These are phyloP conservation scores for Zalerion maritima DNA, from an alignment of 495 filamentous ascomycete genomes.

Conservation along the genomic window DNA sequence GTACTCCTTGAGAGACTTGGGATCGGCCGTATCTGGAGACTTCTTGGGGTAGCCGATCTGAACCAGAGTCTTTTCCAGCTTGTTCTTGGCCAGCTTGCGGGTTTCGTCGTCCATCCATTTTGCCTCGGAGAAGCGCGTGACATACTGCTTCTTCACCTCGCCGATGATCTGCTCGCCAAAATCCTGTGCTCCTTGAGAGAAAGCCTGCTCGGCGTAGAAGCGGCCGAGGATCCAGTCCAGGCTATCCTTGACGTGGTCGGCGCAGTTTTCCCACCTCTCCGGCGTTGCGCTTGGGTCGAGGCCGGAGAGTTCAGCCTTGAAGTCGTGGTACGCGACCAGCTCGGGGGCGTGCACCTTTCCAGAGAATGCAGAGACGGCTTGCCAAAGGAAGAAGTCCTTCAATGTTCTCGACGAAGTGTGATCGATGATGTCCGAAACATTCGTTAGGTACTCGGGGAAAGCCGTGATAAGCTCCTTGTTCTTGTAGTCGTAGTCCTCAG, in stretches of 20 bases:
- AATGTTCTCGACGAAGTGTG: conserved; percentile 17
- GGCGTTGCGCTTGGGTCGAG: conserved; percentile 44
- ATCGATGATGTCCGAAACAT: conserved; percentile 17
- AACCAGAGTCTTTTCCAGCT: conserved; percentile 56
- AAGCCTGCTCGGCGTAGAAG: conserved; percentile 53
- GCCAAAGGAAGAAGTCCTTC: conserved; percentile 22
- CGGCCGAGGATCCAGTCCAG: conserved; percentile 46
- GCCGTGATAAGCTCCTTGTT: conserved; percentile 38
- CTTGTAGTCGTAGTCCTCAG: conserved; percentile 32
- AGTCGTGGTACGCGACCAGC: conserved; percentile 40
- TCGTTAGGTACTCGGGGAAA: conserved; percentile 19
- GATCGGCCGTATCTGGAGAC: conserved; percentile 47
- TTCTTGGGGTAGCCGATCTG: conserved; percentile 62
- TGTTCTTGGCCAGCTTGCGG: conserved; percentile 45
- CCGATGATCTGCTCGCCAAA: conserved; percentile 55
- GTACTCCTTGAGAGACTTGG: conserved; percentile 39
- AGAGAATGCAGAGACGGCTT: conserved; percentile 20
- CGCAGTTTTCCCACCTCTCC: conserved; percentile 58
- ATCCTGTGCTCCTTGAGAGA: conserved; percentile 45
- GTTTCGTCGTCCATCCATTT: conserved; percentile 58
- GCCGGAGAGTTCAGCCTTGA: conserved; percentile 30
- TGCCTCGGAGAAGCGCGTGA: conserved; percentile 40
- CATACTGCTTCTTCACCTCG: conserved; percentile 54
- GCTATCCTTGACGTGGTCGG: conserved; percentile 38
- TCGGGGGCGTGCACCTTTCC: conserved; percentile 41